Percentiles rank a stretch among this genome's conserved stretches.
phyloP scores from a whole-genome alignment of 371 early-diverging fungal species.

The Globomyces sp. region DNA sequence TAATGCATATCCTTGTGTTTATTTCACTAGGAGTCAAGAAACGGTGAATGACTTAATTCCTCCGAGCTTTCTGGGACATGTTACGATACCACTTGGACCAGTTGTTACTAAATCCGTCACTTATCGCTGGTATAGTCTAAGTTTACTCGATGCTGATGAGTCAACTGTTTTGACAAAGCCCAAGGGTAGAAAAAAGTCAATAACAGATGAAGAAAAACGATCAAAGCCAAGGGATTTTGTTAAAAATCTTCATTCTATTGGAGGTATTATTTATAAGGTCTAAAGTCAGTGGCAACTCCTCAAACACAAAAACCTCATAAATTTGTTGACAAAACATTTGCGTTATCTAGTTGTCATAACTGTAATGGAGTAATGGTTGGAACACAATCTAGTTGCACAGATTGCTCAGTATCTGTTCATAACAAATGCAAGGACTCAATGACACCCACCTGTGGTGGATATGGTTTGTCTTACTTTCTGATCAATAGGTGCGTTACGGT shows the following conservation, averaged over 20 bases:
- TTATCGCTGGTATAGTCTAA: constrained; percentile 16
- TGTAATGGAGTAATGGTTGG: constrained; percentile 17
- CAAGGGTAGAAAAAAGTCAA: constrained; percentile 11
- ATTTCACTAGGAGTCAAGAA: constrained; percentile 5
- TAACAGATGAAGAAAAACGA: constrained; percentile 20
- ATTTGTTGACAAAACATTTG: constrained; percentile 8
- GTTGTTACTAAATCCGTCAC: neutral
- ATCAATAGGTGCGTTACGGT: constrained; percentile 9
- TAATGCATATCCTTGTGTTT: neutral
- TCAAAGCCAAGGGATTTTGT: constrained; percentile 18
- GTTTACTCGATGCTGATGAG: neutral
- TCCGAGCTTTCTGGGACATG: constrained; percentile 16
- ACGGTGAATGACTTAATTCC: constrained; percentile 3
- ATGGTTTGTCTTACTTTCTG: no score
- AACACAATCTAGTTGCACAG: constrained; percentile 15
- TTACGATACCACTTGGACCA: constrained; percentile 16
- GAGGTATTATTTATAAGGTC: neutral
- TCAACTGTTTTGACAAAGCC: neutral
- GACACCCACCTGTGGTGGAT: constrained; percentile 13
- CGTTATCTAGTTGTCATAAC: neutral
- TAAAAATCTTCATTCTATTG: constrained; percentile 8
- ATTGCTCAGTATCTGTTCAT: constrained; percentile 11
- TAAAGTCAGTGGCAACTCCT: neutral
- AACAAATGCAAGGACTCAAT: constrained; percentile 14
- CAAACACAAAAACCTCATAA: constrained; percentile 15